Evolutionary conservation across 768 basidiomycete species (phyloP), one percentile per base, ranked within the genome.

Genomic region (Lactifluus pinguis): DNA sequence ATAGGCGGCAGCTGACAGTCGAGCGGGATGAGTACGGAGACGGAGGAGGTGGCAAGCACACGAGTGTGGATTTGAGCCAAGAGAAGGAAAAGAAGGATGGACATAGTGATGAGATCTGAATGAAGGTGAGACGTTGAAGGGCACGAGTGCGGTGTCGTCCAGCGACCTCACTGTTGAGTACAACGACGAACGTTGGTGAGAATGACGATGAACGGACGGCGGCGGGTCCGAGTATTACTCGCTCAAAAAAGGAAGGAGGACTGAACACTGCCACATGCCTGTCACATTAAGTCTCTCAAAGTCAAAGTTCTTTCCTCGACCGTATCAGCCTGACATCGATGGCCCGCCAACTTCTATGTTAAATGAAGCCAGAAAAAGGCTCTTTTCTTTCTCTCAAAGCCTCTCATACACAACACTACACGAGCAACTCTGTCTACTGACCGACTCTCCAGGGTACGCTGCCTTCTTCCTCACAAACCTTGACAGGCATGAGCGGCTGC

Each of bases 1-100:
- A 97, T 82, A 47, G 79, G 77, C 19, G 94, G 92, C 48, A 84
- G 80, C 73, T 98, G 95, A 36, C 76, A 75, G 62, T 82, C 77
- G 44, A 92, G 75, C 32, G 89, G 83, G 69, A 81, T 80, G 51
- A 75, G 69, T 48, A 93, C 76, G 59, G 70, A 74, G 63, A 71
- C 69, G 4, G 60, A 61, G 64, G 77, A 69, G 52, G 73, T 68
- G 65, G 72, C 72, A 68, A 54, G 56, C 51, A 58, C 56, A 9
- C 79, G 45, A 25, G 50, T 30, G 82, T 19, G 10, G 38, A 82
- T 79, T 79, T 79, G 80, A 75, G 69, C 51, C 77, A 77, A 63
- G 67, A 82, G 60, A 68, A 79, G 64, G 67, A 84, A 83, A 83
- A 80, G 80, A 83, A 76, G 69, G 79, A 78, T 70, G 68, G 80